These are phyloP conservation scores for Salix dunnii DNA, from an alignment of 345 rosid species.

Conservation along the genomic window DNA sequence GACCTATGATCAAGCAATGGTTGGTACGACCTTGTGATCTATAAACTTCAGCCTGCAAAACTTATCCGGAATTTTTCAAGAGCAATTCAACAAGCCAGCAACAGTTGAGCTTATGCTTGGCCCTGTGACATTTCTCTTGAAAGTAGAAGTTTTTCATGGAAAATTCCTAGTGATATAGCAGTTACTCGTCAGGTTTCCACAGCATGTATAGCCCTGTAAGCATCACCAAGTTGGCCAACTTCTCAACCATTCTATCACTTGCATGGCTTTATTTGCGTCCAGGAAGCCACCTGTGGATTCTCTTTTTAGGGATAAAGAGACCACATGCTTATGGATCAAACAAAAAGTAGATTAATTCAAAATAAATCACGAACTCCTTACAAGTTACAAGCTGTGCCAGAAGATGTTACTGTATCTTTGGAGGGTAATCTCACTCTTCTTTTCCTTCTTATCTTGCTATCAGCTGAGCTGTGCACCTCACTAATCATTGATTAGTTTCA, in stretches of 20 bases:
- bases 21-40: background rate
- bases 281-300: background rate
- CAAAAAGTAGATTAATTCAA: background rate
- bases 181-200: background rate
- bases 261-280: background rate
- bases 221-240: background rate
- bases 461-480: constrained; percentile 7
- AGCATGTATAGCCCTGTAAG: background rate
- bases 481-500: constrained; percentile 18
- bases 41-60: background rate
- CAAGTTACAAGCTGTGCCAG: no score
- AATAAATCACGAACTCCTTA: no score
- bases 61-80: background rate
- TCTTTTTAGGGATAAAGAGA: background rate
- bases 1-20: background rate
- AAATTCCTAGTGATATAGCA: background rate
- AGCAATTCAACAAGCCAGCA: no score
- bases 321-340: background rate
- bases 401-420: background rate
- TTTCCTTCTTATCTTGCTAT: background rate
- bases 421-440: background rate
- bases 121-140: no score
- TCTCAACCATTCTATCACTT: background rate
- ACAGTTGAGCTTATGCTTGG: no score
- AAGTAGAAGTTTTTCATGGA: background rate